These are phyloP conservation scores for Berkeleyomyces basicola DNA, from an alignment of 2,329 filamentous ascomycete species.

Conservation along the genomic window DNA sequence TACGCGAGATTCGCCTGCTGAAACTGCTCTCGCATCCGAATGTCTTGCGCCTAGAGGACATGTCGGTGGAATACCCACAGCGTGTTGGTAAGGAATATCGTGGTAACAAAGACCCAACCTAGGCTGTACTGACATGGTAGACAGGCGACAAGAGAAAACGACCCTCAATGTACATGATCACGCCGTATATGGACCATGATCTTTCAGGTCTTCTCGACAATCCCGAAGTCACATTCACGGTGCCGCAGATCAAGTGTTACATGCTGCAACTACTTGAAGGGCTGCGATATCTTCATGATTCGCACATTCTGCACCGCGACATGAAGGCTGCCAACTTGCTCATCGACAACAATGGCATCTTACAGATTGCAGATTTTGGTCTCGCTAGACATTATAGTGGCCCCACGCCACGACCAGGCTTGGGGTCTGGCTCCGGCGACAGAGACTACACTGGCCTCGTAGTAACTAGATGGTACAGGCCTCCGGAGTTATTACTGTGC, in stretches of 20 bases:
- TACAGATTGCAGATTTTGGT: constrained; percentile 96
- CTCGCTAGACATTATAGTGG: constrained; percentile 89
- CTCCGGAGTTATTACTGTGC: constrained; percentile 78
- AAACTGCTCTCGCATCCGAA: constrained; percentile 91
- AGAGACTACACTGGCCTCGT: constrained; percentile 94
- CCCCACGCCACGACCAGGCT: constrained; percentile 55
- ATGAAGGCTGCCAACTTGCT: constrained; percentile 98
- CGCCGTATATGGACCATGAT: constrained; percentile 97
- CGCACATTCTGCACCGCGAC: constrained; percentile 80
- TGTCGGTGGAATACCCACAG: constrained; percentile 69
- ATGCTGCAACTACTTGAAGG: constrained; percentile 86
- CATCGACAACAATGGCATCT: constrained; percentile 82
- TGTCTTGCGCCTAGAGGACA: constrained; percentile 75
- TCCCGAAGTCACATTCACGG: constrained; percentile 69
- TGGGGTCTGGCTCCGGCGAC: constrained; percentile 66
- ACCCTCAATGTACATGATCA: constrained; percentile 95
- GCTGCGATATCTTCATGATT: constrained; percentile 76
- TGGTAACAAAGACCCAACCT: neutral
- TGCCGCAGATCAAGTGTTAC: constrained; percentile 94
- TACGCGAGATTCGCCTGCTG: constrained; percentile 92
- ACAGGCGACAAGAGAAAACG: constrained; percentile 56
- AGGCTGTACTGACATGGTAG: neutral
- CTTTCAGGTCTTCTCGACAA: constrained; percentile 95
- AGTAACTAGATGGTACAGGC: constrained; percentile 92
- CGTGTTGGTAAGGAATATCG: constrained; percentile 36